Evolutionary conservation across 2,329 filamentous ascomycete genomes (phyloP).

Genomic region (Oidium heveae): DNA sequence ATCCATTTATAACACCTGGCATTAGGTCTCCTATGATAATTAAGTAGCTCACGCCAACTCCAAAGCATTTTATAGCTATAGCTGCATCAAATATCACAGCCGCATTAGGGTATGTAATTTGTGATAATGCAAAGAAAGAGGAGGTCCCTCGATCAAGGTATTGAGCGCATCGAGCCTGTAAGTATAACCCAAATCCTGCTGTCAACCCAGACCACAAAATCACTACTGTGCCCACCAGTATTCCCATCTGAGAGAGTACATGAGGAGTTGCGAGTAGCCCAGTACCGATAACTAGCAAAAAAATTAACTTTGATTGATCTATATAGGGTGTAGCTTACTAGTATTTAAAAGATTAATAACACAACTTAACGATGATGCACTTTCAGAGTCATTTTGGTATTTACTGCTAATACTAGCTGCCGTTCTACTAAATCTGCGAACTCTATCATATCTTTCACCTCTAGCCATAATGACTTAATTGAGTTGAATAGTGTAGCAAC

Average conservation of each 20-base stretch:
- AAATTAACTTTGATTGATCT: conserved; percentile 1
- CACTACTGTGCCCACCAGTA: conserved; percentile 56
- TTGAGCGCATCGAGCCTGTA: conserved; percentile 76
- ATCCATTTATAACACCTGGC: conserved; percentile 75
- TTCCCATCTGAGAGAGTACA: conserved; percentile 86
- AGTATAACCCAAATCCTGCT: conserved; percentile 77
- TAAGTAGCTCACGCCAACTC: conserved; percentile 86
- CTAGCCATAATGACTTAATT: too few species aligned
- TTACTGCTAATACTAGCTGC: too few species aligned
- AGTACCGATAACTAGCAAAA: conserved; percentile 53
- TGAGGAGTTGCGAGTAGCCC: conserved; percentile 84
- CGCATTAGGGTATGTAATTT: conserved; percentile 89
- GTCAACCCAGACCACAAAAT: conserved; percentile 82
- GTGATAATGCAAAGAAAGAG: conserved; percentile 90
- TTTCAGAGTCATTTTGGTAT: background rate
- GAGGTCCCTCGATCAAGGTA: conserved; percentile 75
- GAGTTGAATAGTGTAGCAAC: too few species aligned
- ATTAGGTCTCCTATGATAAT: conserved; percentile 98
- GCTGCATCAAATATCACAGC: conserved; percentile 87
- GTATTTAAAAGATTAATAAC: conserved; percentile 93
- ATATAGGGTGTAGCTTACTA: conserved; percentile 28
- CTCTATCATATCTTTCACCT: too few species aligned
- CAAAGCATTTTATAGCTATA: conserved; percentile 95
- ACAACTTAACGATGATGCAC: conserved; percentile 67
- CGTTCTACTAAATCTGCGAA: too few species aligned